A percentile compares a stretch with the other conserved stretches of the same genome.
phyloP scores from a whole-genome alignment of 257 asterid species.

The Eustoma russellianum region DNA sequence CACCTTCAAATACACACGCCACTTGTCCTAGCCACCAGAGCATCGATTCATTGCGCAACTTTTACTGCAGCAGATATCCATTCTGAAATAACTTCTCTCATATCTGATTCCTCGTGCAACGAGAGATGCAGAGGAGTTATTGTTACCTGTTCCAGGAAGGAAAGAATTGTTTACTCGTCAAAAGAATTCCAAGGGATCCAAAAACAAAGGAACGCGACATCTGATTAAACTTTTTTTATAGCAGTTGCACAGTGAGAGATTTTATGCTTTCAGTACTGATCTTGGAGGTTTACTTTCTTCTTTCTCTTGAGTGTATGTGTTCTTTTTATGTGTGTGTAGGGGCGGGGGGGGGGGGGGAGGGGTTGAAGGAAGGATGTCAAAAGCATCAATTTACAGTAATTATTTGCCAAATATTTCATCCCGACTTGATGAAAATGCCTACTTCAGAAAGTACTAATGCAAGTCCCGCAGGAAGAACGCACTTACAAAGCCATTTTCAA shows the following conservation, averaged over 20 bases:
- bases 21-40: too few relatives aligned
- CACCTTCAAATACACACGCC: slow-evolving; percentile 12
- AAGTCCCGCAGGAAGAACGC: background rate
- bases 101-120: slow-evolving; percentile 16
- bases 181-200: background rate
- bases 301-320: too few relatives aligned
- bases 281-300: too few relatives aligned
- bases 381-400: background rate
- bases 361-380: background rate
- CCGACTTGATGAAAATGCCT: background rate
- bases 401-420: background rate
- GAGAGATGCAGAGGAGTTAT: slow-evolving; percentile 24
- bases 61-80: slow-evolving; percentile 28
- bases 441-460: slow-evolving; percentile 4
- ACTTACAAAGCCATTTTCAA: slow-evolving; percentile 85
- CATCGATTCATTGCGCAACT: slow-evolving; percentile 10
- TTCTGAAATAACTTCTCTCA: slow-evolving; percentile 23
- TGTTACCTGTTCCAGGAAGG: slow-evolving; percentile 20
- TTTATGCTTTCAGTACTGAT: too few relatives aligned
- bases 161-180: background rate
- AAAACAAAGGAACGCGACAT: background rate
- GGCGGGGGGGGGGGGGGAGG: too few relatives aligned
- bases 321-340: too few relatives aligned
- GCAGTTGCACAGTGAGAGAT: too few relatives aligned
- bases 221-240: too few relatives aligned